A percentile compares a stretch with the other conserved stretches of the same genome.
Evolutionary conservation across 2,329 filamentous ascomycete species (phyloP).

Genomic region (Nemania abortiva): DNA sequence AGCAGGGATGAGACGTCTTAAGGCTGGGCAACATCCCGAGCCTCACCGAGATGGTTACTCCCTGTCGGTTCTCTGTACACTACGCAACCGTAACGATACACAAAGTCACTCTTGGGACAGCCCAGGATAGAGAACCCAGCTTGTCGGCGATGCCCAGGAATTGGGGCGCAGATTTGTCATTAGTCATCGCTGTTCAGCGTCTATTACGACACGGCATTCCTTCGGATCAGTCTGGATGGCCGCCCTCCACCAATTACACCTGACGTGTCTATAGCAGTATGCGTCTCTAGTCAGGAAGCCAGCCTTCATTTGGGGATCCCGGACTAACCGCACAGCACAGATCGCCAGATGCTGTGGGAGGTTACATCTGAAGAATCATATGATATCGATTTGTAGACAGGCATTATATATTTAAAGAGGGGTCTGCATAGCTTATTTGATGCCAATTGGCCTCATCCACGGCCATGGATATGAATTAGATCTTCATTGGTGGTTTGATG

Average conservation of each 20-base stretch:
- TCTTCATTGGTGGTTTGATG: slow-evolving; percentile 42
- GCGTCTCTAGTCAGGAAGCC: background rate
- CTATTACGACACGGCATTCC: background rate
- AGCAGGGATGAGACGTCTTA: slow-evolving; percentile 40
- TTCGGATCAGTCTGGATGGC: slow-evolving; percentile 4
- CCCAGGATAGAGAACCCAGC: background rate
- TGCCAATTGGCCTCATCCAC: slow-evolving; percentile 37
- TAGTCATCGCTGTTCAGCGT: background rate
- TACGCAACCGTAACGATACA: slow-evolving; percentile 21
- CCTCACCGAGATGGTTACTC: slow-evolving; percentile 44
- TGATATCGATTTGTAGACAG: slow-evolving; percentile 44
- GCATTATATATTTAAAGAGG: slow-evolving; percentile 40
- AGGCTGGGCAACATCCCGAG: slow-evolving; percentile 48
- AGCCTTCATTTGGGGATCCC: slow-evolving; percentile 26
- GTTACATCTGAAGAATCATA: slow-evolving; percentile 48
- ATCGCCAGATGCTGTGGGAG: slow-evolving; percentile 36
- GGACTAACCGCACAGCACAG: slow-evolving; percentile 35
- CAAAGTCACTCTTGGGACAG: background rate
- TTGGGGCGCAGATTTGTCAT: background rate
- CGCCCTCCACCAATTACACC: slow-evolving; percentile 18
- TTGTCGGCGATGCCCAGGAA: background rate
- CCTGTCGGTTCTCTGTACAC: background rate
- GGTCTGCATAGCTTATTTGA: slow-evolving; percentile 33
- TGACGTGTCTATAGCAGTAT: background rate
- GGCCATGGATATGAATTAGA: slow-evolving; percentile 21